These are phyloP conservation scores for Huntiella savannae DNA, from an alignment of 2,329 filamentous ascomycete species.

Conservation along the genomic window DNA sequence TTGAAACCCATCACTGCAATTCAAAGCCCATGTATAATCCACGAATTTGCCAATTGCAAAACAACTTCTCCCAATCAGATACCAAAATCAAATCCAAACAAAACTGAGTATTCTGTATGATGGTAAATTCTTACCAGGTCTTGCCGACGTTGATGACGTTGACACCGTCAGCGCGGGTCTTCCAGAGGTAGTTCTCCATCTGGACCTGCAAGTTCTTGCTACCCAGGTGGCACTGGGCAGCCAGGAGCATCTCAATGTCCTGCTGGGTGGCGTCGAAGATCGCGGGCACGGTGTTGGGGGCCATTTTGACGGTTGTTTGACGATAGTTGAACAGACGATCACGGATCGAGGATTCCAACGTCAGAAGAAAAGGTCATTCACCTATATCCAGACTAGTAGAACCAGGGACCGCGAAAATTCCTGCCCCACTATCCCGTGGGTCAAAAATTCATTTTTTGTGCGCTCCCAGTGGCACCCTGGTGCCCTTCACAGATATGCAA, in stretches of 20 bases:
- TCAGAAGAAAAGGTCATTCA: constrained; percentile 17
- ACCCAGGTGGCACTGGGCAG: constrained; percentile 89
- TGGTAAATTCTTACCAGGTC: constrained; percentile 58
- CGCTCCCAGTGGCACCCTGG: constrained; percentile 8
- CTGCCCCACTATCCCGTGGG: constrained; percentile 1
- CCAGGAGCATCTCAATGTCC: constrained; percentile 99
- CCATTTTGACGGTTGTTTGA: constrained; percentile 53
- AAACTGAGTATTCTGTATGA: background rate
- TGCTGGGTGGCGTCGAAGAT: constrained; percentile 92
- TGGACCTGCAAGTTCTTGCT: constrained; percentile 99
- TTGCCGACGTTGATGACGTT: constrained; percentile 99
- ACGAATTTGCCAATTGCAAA: no score
- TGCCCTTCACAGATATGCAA: constrained; percentile 7
- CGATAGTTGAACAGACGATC: constrained; percentile 17
- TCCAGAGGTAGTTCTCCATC: constrained; percentile 99
- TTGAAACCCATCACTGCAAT: no score
- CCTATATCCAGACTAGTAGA: constrained; percentile 19
- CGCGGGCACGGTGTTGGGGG: constrained; percentile 80
- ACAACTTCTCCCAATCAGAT: no score
- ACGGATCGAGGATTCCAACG: constrained; percentile 14
- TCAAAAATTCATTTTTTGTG: constrained; percentile 11
- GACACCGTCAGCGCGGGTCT: constrained; percentile 95
- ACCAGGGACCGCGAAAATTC: background rate
- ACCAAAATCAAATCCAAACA: no score
- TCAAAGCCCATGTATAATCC: no score